Base-by-base conservation (phyloP, 1,284 basidiomycete genomes). In the Papiliotrema laurentii region DNA sequence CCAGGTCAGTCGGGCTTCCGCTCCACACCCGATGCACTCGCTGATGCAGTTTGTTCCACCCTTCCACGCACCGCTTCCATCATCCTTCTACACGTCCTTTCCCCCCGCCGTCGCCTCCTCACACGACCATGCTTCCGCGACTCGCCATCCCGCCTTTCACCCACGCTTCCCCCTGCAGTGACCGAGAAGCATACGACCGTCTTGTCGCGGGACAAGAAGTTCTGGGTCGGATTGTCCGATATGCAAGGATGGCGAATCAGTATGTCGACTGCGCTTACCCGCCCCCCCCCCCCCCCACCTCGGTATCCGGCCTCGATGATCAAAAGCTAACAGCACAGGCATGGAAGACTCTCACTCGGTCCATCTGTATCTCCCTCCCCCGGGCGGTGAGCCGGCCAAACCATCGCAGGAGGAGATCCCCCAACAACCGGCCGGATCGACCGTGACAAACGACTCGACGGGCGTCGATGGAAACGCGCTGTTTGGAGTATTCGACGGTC, bases 191-290 rank as follows among this genome's bases (percentile, higher is more conserved):
- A 81, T 70, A 86, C 89, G 27, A 82, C 86, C 58, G 75, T 79
- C 30, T 92, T 90, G 50, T 80, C 80, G 63, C 85, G 94, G 36
- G 64, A 58, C 80, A 82, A 81, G 57, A 82, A 84, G 54, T 87
- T 85, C 72, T 75, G 82, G 54, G 97, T 86, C 73, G 87, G 83
- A 10, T 80, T 97, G 43, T 86, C 88, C 37, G 93, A 97, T 77
- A 98, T 98, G 96, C 96, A 99, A 76, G 96, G 96, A 61, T 99
- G 96, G 96, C 81, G 96, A 75, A 88, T 97, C 76, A 86, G 94
- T 97, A 64, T 75, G 92, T 80, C 5, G 43, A 16, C 43, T 25
- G 53, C 50, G 30, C 28, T 25, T 30, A 10, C 40, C 39, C n/a
- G 13, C 21, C 14, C 13, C 22, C 16, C 16, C 21, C 22, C 4